These are phyloP conservation scores for Lactarius evosmus DNA, from an alignment of 768 basidiomycete genomes.

Conservation along the genomic window DNA sequence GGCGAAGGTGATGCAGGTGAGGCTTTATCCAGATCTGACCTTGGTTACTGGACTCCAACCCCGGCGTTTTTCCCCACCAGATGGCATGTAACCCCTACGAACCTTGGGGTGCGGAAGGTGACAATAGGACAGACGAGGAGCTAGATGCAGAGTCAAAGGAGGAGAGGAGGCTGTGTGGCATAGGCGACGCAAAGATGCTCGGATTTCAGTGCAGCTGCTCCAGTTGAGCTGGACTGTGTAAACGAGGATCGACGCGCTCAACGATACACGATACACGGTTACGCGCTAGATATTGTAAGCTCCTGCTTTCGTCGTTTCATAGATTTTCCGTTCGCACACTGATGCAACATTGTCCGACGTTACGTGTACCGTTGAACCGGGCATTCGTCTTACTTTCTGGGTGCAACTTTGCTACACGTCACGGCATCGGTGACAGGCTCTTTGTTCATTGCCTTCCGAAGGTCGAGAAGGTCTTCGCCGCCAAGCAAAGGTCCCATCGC, in stretches of 20 bases:
- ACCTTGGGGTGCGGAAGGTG: constrained; percentile 78
- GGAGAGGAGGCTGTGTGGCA: constrained; percentile 71
- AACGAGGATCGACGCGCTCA: not conserved
- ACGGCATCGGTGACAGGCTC: no score
- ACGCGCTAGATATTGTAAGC: not conserved
- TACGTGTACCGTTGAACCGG: not conserved
- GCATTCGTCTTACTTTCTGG: no score
- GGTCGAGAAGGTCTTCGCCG: no score
- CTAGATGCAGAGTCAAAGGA: constrained; percentile 60
- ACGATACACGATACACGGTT: not conserved
- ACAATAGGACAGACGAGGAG: constrained; percentile 42
- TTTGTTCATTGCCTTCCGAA: no score
- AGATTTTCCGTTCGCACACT: no score
- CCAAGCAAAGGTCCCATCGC: no score
- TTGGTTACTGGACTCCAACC: constrained; percentile 1
- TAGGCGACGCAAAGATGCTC: constrained; percentile 71
- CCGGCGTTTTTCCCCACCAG: constrained; percentile 37
- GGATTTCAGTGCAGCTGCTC: constrained; percentile 96
- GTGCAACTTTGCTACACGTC: no score
- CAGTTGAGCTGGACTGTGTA: constrained; percentile 45
- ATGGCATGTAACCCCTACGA: constrained; percentile 89
- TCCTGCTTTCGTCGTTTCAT: not conserved
- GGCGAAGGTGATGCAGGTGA: constrained; percentile 77
- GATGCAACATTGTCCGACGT: not conserved
- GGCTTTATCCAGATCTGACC: constrained; percentile 31